Evolutionary conservation across 1,284 basidiomycete species (phyloP), one percentile per base, ranked within the genome.

Genomic region (Pascua guehoae): DNA sequence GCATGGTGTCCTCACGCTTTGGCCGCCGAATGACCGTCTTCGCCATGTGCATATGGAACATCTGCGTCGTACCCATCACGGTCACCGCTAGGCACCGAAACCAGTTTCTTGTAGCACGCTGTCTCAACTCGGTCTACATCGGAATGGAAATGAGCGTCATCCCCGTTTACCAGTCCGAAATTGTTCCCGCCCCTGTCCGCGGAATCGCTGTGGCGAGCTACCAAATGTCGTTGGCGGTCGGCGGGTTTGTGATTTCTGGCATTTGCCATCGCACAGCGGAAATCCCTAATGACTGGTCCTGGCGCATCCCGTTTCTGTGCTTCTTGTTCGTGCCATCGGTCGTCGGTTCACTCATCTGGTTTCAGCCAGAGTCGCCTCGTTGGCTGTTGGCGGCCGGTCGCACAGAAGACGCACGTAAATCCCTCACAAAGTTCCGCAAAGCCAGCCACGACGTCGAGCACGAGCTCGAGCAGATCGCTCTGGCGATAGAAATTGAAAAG

Each of bases 301-400:
- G 59, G 59, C n/a, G 47, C 10, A 57, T 61, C 24, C 48, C 50
- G 12, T 54, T 61, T 39, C 44, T 53, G 14, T 57, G 47, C 59
- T 61, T 54, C 59, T 45, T 49, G 17, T 17, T 50, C 37, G 57
- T 55, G 14, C 49, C 48, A 8, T 41, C 15, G n/a, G 41, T 53
- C 10, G 40, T 58, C 12, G n/a, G 42, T 1, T 39, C 38, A 2
- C 54, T 61, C 32, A 60, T 66, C 38, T 63, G 56, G 51, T 63
- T 61, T 36, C 41, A 61, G 32, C 65, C 63, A 12, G 64, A 68
- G 42, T 63, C 61, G 3, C 64, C 64, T 12, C 53, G 62, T 16
- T 69, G 66, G 64, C 63, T 69, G 11, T 44, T 62, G 39, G 57
- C 60, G 42, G 58, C 60, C 18, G 67, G 61, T 14, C 47, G 57